A percentile compares a stretch with the other conserved stretches of the same genome.
Conservation (phyloP, 202 grass and related monocot genomes). For the Setaria italica region DNA sequence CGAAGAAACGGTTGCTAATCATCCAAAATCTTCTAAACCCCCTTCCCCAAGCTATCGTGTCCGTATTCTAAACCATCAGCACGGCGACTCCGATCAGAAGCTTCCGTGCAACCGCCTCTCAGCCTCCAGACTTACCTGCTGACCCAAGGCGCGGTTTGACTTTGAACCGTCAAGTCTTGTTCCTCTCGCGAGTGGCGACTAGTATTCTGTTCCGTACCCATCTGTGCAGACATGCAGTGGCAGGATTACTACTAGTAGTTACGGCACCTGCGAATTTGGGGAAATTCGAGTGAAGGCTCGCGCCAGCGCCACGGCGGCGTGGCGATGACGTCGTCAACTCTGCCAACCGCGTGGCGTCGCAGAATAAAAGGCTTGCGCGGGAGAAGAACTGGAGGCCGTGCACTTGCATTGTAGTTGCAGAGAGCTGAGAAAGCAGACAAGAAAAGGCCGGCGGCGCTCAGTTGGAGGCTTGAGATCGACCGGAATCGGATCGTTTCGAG, state of each 20-base stretch:
- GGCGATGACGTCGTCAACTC: constrained; percentile 5
- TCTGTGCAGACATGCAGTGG: background rate
- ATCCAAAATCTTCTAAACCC: background rate
- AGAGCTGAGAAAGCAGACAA: background rate
- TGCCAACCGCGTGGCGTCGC: constrained; percentile 32
- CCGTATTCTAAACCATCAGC: background rate
- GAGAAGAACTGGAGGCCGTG: constrained; percentile 5
- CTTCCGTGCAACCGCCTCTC: constrained; percentile 19
- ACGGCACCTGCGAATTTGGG: background rate
- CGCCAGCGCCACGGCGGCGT: background rate
- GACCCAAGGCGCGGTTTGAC: constrained; percentile 30
- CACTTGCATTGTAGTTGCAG: background rate
- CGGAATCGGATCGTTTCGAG: background rate
- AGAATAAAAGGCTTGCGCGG: constrained; percentile 38
- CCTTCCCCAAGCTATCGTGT: constrained; percentile 25
- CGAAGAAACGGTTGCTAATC: background rate
- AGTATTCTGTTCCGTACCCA: constrained; percentile 20
- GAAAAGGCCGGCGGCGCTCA: background rate
- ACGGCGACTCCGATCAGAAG: background rate
- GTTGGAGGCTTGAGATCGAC: background rate
- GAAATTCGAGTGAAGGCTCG: constrained; percentile 10
- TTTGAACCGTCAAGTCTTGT: constrained; percentile 38
- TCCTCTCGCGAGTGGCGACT: background rate
- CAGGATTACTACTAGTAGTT: background rate
- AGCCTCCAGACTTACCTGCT: background rate